phyloP scores from a whole-genome alignment of 495 filamentous ascomycete genomes.

The Penicillium maclennaniae region DNA sequence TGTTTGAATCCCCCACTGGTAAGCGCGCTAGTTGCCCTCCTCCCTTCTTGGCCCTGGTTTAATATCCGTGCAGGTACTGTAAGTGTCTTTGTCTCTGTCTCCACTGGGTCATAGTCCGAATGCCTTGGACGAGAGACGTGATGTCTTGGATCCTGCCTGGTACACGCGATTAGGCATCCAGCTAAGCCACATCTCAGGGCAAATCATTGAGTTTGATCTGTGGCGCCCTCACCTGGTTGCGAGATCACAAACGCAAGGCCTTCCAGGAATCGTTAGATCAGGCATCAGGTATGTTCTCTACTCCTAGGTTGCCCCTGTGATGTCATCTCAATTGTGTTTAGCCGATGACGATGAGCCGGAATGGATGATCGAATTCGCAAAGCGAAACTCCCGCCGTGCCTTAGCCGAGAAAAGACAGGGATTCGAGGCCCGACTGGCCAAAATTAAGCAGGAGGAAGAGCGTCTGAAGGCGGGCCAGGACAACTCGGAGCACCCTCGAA shows the following conservation, averaged over 20 bases:
- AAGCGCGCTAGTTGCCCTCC: slow-evolving; percentile 18
- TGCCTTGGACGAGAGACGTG: slow-evolving; percentile 1
- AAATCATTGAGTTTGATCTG: slow-evolving; percentile 97
- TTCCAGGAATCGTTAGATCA: slow-evolving; percentile 53
- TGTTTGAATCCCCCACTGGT: slow-evolving; percentile 92
- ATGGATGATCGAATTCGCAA: slow-evolving; percentile 81
- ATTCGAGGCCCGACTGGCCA: slow-evolving; percentile 65
- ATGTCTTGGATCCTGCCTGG: background rate
- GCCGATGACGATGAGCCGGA: slow-evolving; percentile 73
- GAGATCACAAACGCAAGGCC: slow-evolving; percentile 68
- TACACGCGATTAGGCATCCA: background rate
- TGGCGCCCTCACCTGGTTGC: slow-evolving; percentile 87
- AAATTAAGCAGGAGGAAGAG: slow-evolving; percentile 66
- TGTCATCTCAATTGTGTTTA: slow-evolving; percentile 8
- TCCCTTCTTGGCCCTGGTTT: slow-evolving; percentile 12
- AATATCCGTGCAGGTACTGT: slow-evolving; percentile 36
- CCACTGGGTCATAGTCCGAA: slow-evolving; percentile 6
- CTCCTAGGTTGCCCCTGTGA: background rate
- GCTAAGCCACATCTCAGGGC: slow-evolving; percentile 50
- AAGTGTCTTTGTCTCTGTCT: slow-evolving; percentile 16
- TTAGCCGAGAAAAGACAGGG: slow-evolving; percentile 63
- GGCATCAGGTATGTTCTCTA: slow-evolving; percentile 26
- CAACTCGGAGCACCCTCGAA: slow-evolving; percentile 42
- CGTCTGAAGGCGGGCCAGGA: slow-evolving; percentile 48
- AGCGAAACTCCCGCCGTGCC: slow-evolving; percentile 61